These are phyloP conservation scores for Allomyces macrogynus DNA, from an alignment of 192 early-diverging fungal genomes.

Conservation along the genomic window DNA sequence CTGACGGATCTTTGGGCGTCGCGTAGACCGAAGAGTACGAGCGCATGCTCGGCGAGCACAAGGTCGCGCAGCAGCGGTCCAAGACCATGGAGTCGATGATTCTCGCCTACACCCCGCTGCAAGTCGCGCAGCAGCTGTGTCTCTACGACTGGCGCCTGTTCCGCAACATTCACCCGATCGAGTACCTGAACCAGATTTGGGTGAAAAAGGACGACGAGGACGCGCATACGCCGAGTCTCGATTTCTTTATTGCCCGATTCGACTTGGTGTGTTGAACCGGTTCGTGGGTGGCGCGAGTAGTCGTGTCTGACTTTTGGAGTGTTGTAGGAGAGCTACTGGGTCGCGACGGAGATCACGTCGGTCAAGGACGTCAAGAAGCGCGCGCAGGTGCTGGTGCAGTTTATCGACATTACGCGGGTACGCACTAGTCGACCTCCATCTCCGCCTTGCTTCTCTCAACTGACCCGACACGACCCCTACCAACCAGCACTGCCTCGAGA, in stretches of 20 bases:
- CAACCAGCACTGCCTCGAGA: slow-evolving; percentile 23
- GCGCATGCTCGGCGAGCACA: slow-evolving; percentile 23
- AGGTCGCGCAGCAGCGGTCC: slow-evolving; percentile 18
- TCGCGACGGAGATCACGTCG: slow-evolving; percentile 26
- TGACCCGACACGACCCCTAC: no score
- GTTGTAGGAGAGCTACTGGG: slow-evolving; percentile 28
- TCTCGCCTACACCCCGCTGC: slow-evolving; percentile 17
- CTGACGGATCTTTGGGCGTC: neutral
- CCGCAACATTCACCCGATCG: slow-evolving; percentile 36
- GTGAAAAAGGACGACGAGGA: slow-evolving; percentile 19
- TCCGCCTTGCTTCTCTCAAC: no score
- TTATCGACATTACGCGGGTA: slow-evolving; percentile 33
- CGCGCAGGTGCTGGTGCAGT: slow-evolving; percentile 17
- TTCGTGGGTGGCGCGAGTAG: no score
- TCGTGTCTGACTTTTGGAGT: no score
- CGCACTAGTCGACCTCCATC: neutral
- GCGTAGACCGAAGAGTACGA: slow-evolving; percentile 17
- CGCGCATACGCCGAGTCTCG: slow-evolving; percentile 21
- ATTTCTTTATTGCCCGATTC: slow-evolving; percentile 31
- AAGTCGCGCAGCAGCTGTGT: slow-evolving; percentile 28
- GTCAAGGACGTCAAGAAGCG: slow-evolving; percentile 35
- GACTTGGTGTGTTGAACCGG: slow-evolving; percentile 10
- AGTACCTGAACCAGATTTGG: slow-evolving; percentile 40
- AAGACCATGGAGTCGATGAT: slow-evolving; percentile 32
- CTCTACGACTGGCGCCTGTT: slow-evolving; percentile 32